Conservation (phyloP, 805 yeast genomes). For the Ogataea glucozyma region DNA sequence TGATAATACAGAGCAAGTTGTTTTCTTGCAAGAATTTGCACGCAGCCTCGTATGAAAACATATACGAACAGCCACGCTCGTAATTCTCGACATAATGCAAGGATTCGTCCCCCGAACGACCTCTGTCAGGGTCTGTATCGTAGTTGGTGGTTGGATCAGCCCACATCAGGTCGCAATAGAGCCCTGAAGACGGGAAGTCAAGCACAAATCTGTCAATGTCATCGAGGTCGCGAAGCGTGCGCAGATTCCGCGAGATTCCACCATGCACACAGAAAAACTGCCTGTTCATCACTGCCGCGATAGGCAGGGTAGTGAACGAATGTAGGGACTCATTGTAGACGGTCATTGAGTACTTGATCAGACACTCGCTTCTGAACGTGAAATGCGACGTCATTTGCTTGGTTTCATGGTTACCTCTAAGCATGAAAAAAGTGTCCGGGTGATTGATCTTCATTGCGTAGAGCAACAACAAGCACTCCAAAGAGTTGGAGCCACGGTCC, state of each 20-base stretch:
- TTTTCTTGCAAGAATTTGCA: conserved; percentile 78
- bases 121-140: conserved; percentile 51
- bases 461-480: conserved; percentile 75
- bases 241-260: conserved; percentile 86
- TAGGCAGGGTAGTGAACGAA: conserved; percentile 84
- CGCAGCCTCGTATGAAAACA: conserved; percentile 80
- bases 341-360: conserved; percentile 68
- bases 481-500: conserved; percentile 88
- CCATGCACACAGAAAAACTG: conserved; percentile 97
- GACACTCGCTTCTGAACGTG: conserved; percentile 88
- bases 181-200: conserved; percentile 84
- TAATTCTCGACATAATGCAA: conserved; percentile 62
- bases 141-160: conserved; percentile 93
- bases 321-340: conserved; percentile 73
- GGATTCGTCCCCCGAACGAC: conserved; percentile 11
- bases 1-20: conserved; percentile 75
- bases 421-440: conserved; percentile 72
- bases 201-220: conserved; percentile 79
- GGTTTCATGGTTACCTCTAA: conserved; percentile 95
- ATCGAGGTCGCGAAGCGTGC: conserved; percentile 65
- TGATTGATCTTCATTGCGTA: conserved; percentile 78
- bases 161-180: conserved; percentile 95
- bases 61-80: conserved; percentile 88
- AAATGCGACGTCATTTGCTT: conserved; percentile 90
- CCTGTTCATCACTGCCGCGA: conserved; percentile 90